phyloP scores from a whole-genome alignment of 2,329 filamentous ascomycete species.

The Trichoderma pleuroti region DNA sequence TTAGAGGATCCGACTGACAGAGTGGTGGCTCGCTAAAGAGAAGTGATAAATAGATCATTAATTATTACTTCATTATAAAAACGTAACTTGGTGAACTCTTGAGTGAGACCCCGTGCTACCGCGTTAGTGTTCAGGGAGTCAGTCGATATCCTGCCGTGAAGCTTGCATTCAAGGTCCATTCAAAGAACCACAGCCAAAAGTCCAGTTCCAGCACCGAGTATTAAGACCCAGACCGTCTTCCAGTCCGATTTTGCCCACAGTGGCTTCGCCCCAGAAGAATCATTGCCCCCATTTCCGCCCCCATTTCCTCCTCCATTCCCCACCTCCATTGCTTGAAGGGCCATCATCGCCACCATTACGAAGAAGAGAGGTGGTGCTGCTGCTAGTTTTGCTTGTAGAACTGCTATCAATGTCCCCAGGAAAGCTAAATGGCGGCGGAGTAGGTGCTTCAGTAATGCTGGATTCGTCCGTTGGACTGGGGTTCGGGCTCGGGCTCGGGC shows the following conservation, averaged over 20 bases:
- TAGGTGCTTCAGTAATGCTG: background rate
- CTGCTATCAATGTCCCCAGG: background rate
- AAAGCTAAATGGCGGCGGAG: background rate
- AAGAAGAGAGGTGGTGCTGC: background rate
- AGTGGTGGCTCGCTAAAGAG: too few relatives aligned
- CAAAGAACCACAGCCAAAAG: conserved; percentile 10
- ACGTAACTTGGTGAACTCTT: background rate
- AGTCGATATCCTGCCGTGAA: background rate
- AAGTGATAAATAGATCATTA: too few relatives aligned
- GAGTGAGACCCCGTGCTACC: background rate
- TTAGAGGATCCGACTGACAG: background rate
- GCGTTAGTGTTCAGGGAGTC: fast-evolving
- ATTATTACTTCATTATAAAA: background rate
- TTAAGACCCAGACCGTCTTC: background rate
- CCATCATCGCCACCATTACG: background rate
- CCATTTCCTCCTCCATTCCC: background rate
- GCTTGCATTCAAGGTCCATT: background rate
- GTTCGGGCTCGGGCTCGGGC: background rate
- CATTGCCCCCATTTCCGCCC: background rate
- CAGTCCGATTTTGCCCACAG: conserved; percentile 9
- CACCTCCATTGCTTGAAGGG: background rate
- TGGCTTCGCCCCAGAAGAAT: conserved; percentile 1
- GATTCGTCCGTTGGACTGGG: background rate
- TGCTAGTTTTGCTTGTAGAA: background rate
- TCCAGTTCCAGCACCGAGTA: conserved; percentile 7